phyloP scores from a whole-genome alignment of 148 eudicot genomes.

The Amaranthus hypochondriacus region DNA sequence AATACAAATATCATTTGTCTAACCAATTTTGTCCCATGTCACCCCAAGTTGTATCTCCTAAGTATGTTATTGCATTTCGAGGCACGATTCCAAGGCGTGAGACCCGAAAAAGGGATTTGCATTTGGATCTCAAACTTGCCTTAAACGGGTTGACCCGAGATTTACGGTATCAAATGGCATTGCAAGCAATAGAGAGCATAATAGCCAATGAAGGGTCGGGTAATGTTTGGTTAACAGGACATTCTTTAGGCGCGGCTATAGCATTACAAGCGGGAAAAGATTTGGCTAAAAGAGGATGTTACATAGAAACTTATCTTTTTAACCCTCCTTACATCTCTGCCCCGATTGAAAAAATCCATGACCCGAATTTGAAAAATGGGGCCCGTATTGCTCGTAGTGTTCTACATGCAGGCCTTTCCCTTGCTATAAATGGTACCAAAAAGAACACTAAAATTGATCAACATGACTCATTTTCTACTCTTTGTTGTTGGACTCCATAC shows the following conservation, averaged over 20 bases:
- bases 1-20: constrained; percentile 23
- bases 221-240: constrained; percentile 67
- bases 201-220: constrained; percentile 27
- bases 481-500: constrained; percentile 59
- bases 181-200: constrained; percentile 24
- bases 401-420: constrained; percentile 48
- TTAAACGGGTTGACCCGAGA: constrained; percentile 36
- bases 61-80: constrained; percentile 55
- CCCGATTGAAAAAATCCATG: constrained; percentile 43
- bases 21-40: neutral
- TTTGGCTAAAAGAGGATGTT: constrained; percentile 39
- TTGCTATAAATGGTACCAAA: constrained; percentile 22
- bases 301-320: constrained; percentile 62
- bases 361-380: constrained; percentile 38
- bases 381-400: constrained; percentile 42
- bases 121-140: constrained; percentile 35
- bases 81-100: constrained; percentile 47
- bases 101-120: constrained; percentile 43
- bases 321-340: constrained; percentile 63
- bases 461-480: constrained; percentile 26
- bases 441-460: neutral
- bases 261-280: constrained; percentile 59
- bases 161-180: constrained; percentile 33
- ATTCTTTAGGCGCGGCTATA: constrained; percentile 66
- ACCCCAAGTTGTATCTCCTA: constrained; percentile 15